Base-by-base conservation (phyloP, 305 asterid species). In the Caryopteris hybrid region DNA sequence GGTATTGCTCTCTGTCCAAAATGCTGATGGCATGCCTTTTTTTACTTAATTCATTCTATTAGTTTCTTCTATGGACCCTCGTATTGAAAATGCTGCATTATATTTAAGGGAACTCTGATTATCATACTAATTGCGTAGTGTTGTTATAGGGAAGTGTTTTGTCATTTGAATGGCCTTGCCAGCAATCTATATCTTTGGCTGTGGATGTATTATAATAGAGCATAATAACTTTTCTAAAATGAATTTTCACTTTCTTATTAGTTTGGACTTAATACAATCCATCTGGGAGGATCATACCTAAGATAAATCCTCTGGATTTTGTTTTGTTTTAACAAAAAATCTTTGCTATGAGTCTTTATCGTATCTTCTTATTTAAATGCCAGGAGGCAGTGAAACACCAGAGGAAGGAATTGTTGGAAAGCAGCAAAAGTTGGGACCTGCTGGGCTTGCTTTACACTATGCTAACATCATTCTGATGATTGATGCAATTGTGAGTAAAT, bases 401-500 rank as follows among this genome's bases (percentile, higher is more conserved):
- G 81, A 78, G 58, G 69, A 80, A 47, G 78, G 41, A 73, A 74
- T 47, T 43, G 39, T 16, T 29, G 63, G 54, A 64, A 52, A 62
- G 52, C 82, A 68, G 43, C 86, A 64, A 63, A 86, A 70, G 81
- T 72, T 90, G 80, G 97, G 97, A 77, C 84, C 89, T 33, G 84
- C 86, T 12, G 96, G 97, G 53, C 92, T 90, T 75, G 79, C 88
- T 34, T 76, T 90, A 66, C 97, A 90, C 77, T 88, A 90, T 71
- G 97, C 97, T 74, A 90, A 90, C 68, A 86, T 90, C 63, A 76
- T 90, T 71, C 89, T 90, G 75, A 84, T 81, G 77, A 90, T 90
- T 56, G 97, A 90, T 42, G 81, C 95, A 56, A 83, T 90, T 78
- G 97, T 90, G 81, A 88, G 97, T 75, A 55, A 50, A 9, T 42